Percentiles rank a stretch among this genome's conserved stretches.
phyloP scores from a whole-genome alignment of 306 rosid genomes.

The Purshia tridentata region DNA sequence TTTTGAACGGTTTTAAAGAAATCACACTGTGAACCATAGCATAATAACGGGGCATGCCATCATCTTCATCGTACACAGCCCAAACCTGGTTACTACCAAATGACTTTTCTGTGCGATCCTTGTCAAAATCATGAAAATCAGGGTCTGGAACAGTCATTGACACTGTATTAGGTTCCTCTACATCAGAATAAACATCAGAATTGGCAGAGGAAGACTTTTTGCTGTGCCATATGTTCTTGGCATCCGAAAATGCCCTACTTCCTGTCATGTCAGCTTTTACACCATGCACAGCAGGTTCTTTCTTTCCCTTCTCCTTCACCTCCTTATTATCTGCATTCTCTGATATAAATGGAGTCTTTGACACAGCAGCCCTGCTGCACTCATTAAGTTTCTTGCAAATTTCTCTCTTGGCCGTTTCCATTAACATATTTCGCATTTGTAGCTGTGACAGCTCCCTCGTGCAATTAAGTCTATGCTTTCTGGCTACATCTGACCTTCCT shows the following conservation, averaged over 20 bases:
- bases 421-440: conserved; percentile 46
- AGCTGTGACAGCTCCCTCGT: conserved; percentile 39
- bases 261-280: conserved; percentile 27
- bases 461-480: conserved; percentile 31
- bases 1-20: conserved; percentile 61
- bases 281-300: conserved; percentile 22
- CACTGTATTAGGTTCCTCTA: conserved; percentile 29
- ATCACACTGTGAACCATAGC: conserved; percentile 66
- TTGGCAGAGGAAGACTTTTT: conserved; percentile 30
- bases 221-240: conserved; percentile 12
- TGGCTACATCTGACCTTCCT: conserved; percentile 37
- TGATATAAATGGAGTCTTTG: conserved; percentile 29
- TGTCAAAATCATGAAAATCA: conserved; percentile 85
- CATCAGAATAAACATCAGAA: conserved; percentile 26
- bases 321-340: conserved; percentile 25
- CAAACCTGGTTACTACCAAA: conserved; percentile 76
- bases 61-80: conserved; percentile 87
- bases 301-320: conserved; percentile 35
- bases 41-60: conserved; percentile 94
- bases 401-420: conserved; percentile 51
- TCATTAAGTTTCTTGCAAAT: conserved; percentile 56
- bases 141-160: conserved; percentile 82
- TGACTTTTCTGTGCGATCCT: conserved; percentile 72
- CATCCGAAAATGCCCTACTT: conserved; percentile 20
- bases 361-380: conserved; percentile 30